Evolutionary conservation across 345 rosid species (phyloP).

Genomic region (Rhizophora apiculata): DNA sequence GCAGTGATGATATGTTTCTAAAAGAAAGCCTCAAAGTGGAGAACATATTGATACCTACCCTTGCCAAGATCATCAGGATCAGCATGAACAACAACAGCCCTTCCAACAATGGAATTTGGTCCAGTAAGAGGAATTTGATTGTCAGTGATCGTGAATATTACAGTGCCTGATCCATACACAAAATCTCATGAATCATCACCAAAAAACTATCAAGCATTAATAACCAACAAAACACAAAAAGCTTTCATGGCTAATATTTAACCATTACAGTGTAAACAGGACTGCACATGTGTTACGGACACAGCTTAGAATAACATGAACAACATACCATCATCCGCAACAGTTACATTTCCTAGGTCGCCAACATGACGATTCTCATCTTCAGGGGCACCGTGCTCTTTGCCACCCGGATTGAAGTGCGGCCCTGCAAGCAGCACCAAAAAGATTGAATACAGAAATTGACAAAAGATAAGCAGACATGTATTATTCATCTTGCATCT

Average conservation of each 20-base stretch:
- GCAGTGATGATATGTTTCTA: not conserved
- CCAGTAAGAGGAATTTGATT: conserved; percentile 85
- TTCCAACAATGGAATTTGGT: conserved; percentile 73
- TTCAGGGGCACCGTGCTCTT: conserved; percentile 90
- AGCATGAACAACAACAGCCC: conserved; percentile 91
- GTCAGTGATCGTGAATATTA: conserved; percentile 56
- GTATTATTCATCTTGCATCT: too few species aligned
- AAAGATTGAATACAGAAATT: not conserved
- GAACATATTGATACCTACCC: conserved; percentile 42
- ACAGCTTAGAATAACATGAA: not conserved
- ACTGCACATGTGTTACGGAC: not conserved
- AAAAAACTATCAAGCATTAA: not conserved
- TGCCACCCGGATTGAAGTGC: conserved; percentile 77
- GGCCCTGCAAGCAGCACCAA: conserved; percentile 52
- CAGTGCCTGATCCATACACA: conserved; percentile 53
- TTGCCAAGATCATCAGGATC: conserved; percentile 98
- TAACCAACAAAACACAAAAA: not conserved
- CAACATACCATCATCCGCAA: conserved; percentile 71
- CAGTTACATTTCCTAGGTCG: conserved; percentile 80
- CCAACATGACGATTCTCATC: conserved; percentile 94
- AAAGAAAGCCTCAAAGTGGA: not conserved
- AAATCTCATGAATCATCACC: not conserved
- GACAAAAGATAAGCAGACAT: not conserved
- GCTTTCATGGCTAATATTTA: not conserved
- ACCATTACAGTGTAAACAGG: not conserved